Evolutionary conservation across 164 flowering plant species (phyloP), one percentile per base, ranked within the genome.

Genomic region (Cinnamomum chago): DNA sequence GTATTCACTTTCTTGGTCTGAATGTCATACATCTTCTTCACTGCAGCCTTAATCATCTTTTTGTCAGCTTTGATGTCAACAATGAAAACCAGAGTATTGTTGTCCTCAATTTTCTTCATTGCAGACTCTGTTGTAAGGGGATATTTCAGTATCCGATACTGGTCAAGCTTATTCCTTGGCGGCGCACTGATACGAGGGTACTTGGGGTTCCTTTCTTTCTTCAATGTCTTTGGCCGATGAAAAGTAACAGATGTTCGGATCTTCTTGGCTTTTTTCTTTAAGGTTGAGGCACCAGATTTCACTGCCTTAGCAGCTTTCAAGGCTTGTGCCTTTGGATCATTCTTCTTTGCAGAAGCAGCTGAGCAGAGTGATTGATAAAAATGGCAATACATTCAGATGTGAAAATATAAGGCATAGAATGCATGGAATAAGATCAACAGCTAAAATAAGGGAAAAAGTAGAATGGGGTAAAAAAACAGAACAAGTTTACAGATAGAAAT

Each of bases 101-200:
- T 89, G 78, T 89, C 93, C 77, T 88, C 93, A 64, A 89, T 89
- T 82, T 89, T 88, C 83, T 89, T 89, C 93, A 88, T 89, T 28
- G 93, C 91, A 67, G 91, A 86, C 75, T 89, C 91, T 10, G 91
- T 89, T 0, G 90, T 88, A 10, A 88, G 80, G 0, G 94, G 92
- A 74, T 81, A 86, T 60, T 90, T 88, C 35, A 90, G 86, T 23
- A 88, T 84, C 79, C 85, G 88, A 73, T 88, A 88, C 3, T 90
- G 90, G 75, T 87, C 90, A 76, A 89, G 81, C 85, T 87, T 87
- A 75, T 85, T 86, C 73, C 89, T 85, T 18, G 86, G 82, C 1
- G 89, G 74, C 3, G 89, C 89, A 80, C 90, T 88, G 11, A 88
- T 83, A 28, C 88, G 84, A 4, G 92, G 91, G 75, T 89, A 88